These are phyloP conservation scores for Entophlyctis luteolus DNA, from an alignment of 192 early-diverging fungal species.

Conservation along the genomic window DNA sequence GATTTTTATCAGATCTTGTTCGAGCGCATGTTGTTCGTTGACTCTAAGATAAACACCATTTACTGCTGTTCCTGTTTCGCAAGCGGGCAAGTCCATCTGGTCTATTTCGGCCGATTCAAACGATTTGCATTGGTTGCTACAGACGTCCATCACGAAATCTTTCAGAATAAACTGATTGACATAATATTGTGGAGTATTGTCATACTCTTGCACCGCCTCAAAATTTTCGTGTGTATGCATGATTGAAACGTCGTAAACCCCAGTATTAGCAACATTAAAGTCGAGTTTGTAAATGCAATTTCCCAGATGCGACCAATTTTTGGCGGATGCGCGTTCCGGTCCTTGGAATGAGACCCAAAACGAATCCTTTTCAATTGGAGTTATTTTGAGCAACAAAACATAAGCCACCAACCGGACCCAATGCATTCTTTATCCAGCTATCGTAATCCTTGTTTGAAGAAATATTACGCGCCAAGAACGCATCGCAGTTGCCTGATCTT, in stretches of 20 bases:
- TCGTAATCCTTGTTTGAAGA: not conserved
- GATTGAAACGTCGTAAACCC: not conserved
- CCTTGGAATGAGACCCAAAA: not conserved
- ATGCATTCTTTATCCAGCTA: slow-evolving; percentile 4
- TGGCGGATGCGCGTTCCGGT: not conserved
- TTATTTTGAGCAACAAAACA: not conserved
- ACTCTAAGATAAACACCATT: not conserved
- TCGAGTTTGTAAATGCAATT: not conserved
- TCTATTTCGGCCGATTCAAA: not conserved
- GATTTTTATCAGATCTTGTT: not conserved
- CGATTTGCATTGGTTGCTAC: not conserved
- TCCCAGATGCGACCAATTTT: not conserved
- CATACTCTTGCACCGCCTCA: not conserved
- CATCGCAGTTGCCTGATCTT: not conserved
- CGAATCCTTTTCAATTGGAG: not conserved
- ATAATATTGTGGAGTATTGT: not conserved
- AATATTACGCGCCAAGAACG: not conserved
- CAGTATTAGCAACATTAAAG: not conserved
- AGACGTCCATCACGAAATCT: not conserved
- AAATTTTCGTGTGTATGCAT: slow-evolving; percentile 13
- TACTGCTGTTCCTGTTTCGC: not conserved
- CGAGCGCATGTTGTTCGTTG: not conserved
- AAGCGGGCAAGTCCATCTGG: not conserved
- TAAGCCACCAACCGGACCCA: not conserved
- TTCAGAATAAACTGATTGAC: not conserved